Base-by-base conservation (phyloP, 2,329 filamentous ascomycete species). In the Fusarium sp. region DNA sequence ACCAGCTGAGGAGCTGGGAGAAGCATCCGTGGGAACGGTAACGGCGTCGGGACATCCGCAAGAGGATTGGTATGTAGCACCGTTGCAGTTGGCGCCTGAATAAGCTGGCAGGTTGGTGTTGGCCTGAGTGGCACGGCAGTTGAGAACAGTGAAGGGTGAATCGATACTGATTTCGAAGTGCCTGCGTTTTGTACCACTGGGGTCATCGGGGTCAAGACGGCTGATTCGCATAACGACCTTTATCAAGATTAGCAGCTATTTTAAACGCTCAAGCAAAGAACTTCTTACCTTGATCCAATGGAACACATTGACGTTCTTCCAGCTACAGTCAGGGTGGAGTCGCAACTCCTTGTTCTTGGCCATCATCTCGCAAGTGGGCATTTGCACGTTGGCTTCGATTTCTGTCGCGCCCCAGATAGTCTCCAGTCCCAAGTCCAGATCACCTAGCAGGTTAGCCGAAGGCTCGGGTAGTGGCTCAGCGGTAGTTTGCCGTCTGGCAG, bases 121-220 rank as follows among this genome's bases (percentile, higher is more conserved):
- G 45, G 91, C 90, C 74, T 95, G 91, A 1, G 92, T 96, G n/a
- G 93, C 93, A 61, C 91, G 91, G 79, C 93, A 97, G 61, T 93
- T 94, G 43, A 97, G 89, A 41, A 97, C 92, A 61, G 94, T 94
- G 73, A 97, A 94, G 1, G 93, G 93, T 2, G 93, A 97, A 77
- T 97, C 93, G 69, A 97, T 97, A 67, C 92, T 96, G 70, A 97
- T 97, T 76, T 97, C 93, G 68, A 96, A 97, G 73, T 97, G 93
- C 31, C 93, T 86, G 63, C 93, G 87, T 72, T 93, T 93, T 62
- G 80, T 83, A 32, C 83, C 84, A 1, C 81, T 82, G 0, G 92
- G 88, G 70, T 96, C 91, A 10, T 89, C 87, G 35, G 88, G 85
- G 69, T 97, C 93, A 12, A 90, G 81, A 69, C 92, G 92, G 28